phyloP scores from a whole-genome alignment of 2,329 filamentous ascomycete species.

The Fusarium annulatum region DNA sequence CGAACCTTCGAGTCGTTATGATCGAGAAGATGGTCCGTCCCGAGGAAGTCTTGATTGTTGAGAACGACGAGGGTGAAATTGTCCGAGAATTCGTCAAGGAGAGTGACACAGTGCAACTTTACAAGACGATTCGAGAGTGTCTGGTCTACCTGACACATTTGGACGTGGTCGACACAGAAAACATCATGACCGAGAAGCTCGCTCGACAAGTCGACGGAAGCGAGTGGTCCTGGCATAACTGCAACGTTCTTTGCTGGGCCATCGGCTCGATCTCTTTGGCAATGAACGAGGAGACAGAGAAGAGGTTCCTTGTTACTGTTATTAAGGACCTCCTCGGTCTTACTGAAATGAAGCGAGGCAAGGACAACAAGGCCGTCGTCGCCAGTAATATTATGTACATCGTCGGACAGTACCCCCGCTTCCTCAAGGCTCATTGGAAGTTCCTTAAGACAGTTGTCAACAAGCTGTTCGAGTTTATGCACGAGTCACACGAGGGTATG shows the following conservation, averaged over 20 bases:
- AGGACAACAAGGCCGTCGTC: constrained; percentile 99
- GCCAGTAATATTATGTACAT: constrained; percentile 99
- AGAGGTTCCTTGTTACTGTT: constrained; percentile 96
- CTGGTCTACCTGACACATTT: constrained; percentile 97
- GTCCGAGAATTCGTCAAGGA: constrained; percentile 99
- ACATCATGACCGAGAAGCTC: constrained; percentile 99
- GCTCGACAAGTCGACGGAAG: constrained; percentile 92
- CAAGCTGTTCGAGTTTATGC: constrained; percentile 99
- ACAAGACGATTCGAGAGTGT: constrained; percentile 98
- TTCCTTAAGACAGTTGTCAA: constrained; percentile 99
- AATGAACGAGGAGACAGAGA: constrained; percentile 99
- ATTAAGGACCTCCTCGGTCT: constrained; percentile 97
- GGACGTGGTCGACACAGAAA: constrained; percentile 96
- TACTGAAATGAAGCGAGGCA: constrained; percentile 99
- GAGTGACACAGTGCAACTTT: constrained; percentile 97
- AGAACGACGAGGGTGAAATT: constrained; percentile 99
- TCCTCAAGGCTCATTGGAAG: constrained; percentile 99
- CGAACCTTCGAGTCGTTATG: constrained; percentile 96
- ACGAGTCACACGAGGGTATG: constrained; percentile 95
- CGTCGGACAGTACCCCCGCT: constrained; percentile 97
- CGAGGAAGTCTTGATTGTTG: constrained; percentile 98
- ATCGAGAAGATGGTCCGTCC: constrained; percentile 99
- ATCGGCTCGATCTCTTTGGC: constrained; percentile 98
- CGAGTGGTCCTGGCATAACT: constrained; percentile 99
- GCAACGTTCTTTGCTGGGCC: constrained; percentile 99